Evolutionary conservation across 139 green algal genomes (phyloP), one percentile per base, ranked within the genome.

Genomic region (Chlorella sp.): DNA sequence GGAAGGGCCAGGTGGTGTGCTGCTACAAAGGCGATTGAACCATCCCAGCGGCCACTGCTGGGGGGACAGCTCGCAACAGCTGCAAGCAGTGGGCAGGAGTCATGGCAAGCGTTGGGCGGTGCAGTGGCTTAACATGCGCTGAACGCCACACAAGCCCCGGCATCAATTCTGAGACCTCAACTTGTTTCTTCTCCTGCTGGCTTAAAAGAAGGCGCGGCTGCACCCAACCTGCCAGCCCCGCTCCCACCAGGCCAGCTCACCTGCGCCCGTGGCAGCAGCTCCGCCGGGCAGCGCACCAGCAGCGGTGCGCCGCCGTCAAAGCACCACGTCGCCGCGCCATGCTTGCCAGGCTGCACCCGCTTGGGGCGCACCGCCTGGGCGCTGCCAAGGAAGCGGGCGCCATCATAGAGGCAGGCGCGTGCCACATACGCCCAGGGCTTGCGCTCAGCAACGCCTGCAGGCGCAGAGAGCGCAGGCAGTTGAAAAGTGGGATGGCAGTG

Each of bases 221-320:
- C 15, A 19, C 7, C 22, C 77, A 30, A 2, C 77, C 37, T 83
- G 36, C 77, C 48, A 5, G 5, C 7, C 48, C 48, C 7, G 21
- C 5, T 30, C 39, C 66, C 2, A 40, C 40, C 40, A 19, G 36
- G 0, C 39, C 84, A 22, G 42, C 86, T 60, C 53, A 76, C 86
- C 86, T 66, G 77, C 53, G 57, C 83, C 7, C 37, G 73, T 15
- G 42, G 60, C 30, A 90, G 68, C 37, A 71, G 39, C 60, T 86
- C n/a, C 37, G 24, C 19, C 5, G 86, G 86, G 86, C 86, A 90
- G 34, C 86, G 86, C 28, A 90, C 61, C 18, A 90, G 53, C 77
- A 90, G 40, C 21, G 86, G 28, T 21, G 30, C 53, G 0, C 4
- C 76, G 0, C 7, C 34, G 3, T 81, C 86, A 69, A 86, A 90